phyloP scores from a whole-genome alignment of 2,329 filamentous ascomycete genomes.

The Blastomyces emzantsi region DNA sequence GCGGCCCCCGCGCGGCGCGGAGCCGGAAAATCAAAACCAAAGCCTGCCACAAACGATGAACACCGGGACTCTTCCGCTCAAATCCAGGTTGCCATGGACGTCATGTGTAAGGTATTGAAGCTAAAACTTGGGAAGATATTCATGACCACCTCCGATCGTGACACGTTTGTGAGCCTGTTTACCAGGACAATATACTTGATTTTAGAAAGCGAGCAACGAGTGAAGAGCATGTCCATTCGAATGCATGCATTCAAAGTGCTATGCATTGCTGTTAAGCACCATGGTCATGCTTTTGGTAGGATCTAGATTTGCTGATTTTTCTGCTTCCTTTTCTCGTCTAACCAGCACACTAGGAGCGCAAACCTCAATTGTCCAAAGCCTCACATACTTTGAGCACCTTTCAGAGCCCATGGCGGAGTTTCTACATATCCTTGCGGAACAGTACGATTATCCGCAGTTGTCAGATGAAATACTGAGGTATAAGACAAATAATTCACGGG shows the following conservation, averaged over 20 bases:
- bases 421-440: slow-evolving; percentile 86
- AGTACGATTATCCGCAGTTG: slow-evolving; percentile 95
- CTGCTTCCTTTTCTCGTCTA: background rate
- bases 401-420: slow-evolving; percentile 99
- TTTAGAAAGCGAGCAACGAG: slow-evolving; percentile 84
- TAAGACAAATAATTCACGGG: background rate
- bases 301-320: background rate
- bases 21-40: slow-evolving; percentile 67
- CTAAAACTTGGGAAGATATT: slow-evolving; percentile 90
- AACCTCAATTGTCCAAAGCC: slow-evolving; percentile 93
- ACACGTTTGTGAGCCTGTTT: slow-evolving; percentile 87
- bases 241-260: slow-evolving; percentile 98
- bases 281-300: slow-evolving; percentile 88
- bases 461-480: slow-evolving; percentile 78
- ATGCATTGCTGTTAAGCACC: slow-evolving; percentile 94
- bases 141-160: slow-evolving; percentile 87
- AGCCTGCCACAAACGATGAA: slow-evolving; percentile 58
- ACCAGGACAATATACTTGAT: slow-evolving; percentile 90
- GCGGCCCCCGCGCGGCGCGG: slow-evolving; percentile 62
- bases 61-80: slow-evolving; percentile 84
- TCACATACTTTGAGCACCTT: slow-evolving; percentile 98
- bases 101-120: slow-evolving; percentile 93
- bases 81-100: slow-evolving; percentile 77
- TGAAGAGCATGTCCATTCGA: slow-evolving; percentile 78
- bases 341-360: slow-evolving; percentile 61